Evolutionary conservation across 78 protist genomes (phyloP), one percentile per base, ranked within the genome.

Genomic region (Dictyostelium firmibasis): DNA sequence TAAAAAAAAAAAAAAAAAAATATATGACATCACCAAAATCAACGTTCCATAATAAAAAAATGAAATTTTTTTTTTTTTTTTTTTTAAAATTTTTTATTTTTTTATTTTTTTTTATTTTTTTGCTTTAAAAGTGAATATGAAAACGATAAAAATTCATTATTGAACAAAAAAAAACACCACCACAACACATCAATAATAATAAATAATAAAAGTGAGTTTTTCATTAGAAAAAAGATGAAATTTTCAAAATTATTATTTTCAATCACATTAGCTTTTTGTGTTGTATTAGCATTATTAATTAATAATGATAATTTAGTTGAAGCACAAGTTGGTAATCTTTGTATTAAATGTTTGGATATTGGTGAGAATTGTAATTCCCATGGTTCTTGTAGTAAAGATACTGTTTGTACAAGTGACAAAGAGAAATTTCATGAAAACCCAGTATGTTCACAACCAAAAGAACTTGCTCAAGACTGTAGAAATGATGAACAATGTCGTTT

Each of bases 401-500:
- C 13, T 0, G 44, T 72, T 1, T 72, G 79, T 72, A 29, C 79
- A 14, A 72, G 79, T 18, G 11, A 27, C 4, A 16, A 20, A 13
- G 36, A 72, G 18, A 16, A 33, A 31, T 72, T 27, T 27, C 13
- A 72, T 8, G 25, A 33, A 13, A 31, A 72, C 1, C 79, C 79
- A 0, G 36, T 16, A 13, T 72, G 79, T 72, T 33, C 35, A 18
- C 23, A 14, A 31, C 25, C 79, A 33, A 72, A 14, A 72, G 43
- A 72, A 72, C 11, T 33, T 4, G 43, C 27, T 33, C n/a, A 72
- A 31, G 23, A 27, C 14, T 72, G 79, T 72, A 29, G 33, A 31
- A 72, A 72, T 31, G 43, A 33, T 33, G 79, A 72, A 72, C 79
- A 72, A 72, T 72, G 79, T 72, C 23, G 38, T 31, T 72, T 72